Evolutionary conservation across 805 yeast species (phyloP).

Genomic region (Saccharomyces paradoxus): DNA sequence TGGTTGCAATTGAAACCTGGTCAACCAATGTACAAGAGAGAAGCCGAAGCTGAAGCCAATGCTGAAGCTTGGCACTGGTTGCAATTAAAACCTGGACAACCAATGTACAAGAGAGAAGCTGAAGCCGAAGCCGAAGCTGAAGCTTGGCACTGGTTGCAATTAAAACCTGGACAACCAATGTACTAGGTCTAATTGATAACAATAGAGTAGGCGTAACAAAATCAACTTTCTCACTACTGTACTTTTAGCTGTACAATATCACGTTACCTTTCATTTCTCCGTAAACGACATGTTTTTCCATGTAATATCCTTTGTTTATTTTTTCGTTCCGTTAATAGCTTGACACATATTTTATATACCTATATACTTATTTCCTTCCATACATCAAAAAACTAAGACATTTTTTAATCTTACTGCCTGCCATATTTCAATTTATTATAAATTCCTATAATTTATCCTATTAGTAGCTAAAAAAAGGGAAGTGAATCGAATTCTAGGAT

Average conservation of each 20-base stretch:
- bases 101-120: constrained; percentile 25
- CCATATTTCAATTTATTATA: not conserved
- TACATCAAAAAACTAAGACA: not conserved
- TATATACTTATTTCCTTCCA: not conserved
- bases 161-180: constrained; percentile 23
- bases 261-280: not conserved
- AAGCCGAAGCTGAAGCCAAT: constrained; percentile 18
- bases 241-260: not conserved
- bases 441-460: not conserved
- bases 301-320: not conserved
- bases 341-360: not conserved
- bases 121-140: constrained; percentile 21
- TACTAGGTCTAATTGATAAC: constrained; percentile 1
- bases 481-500: not conserved
- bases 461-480: not conserved
- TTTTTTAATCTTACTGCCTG: not conserved
- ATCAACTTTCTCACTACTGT: not conserved
- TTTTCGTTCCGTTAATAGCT: not conserved
- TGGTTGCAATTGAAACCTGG: constrained; percentile 22
- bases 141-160: constrained; percentile 25
- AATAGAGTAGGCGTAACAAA: not conserved
- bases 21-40: constrained; percentile 18
- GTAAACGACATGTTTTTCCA: not conserved
- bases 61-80: constrained; percentile 28
- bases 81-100: constrained; percentile 18